Evolutionary conservation across 495 filamentous ascomycete genomes (phyloP), one percentile per base, ranked within the genome.

Genomic region (Penicillium diatomitis): DNA sequence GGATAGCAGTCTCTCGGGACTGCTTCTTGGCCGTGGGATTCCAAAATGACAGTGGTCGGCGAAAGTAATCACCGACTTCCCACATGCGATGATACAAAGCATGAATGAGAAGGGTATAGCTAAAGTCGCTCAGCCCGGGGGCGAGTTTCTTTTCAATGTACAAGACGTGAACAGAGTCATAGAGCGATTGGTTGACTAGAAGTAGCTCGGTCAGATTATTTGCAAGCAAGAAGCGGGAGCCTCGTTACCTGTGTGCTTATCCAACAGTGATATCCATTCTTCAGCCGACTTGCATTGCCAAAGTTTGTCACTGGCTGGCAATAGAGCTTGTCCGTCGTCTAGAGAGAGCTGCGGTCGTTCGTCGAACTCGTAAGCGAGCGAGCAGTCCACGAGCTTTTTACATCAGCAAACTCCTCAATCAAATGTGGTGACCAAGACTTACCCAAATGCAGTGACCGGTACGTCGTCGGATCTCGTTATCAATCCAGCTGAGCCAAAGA

Each of bases 71-170:
- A 6, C 66, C 66, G 4, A 79, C 73, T 61, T 77, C 71, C 73
- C 73, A 79, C 52, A 69, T 69, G 32, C 73, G 65, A 27, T 73
- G 69, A 39, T 73, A 75, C 10, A 79, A 56, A 4, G 67, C 75
- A 51, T 79, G 75, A 29, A 77, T 70, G 4, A 72, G 58, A 8
- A 79, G 58, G 31, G 75, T 65, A 4, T 73, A 65, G 28, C 66
- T 66, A 49, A 79, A 75, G 43, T 77, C 74, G 8, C 71, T 70
- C 32, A 68, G 68, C 3, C 55, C 63, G 4, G 66, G 52, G 4
- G 66, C 58, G 6, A 76, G 57, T 38, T 50, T 62, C 56, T 78
- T 78, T 54, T 79, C 75, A 30, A 77, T 69, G 50, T 77, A 77
- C 28, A 75, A 49, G 4, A 65, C 65, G 33, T 77, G 65, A 8